phyloP scores from a whole-genome alignment of 129 eudicot species.

The Flaveria robusta region DNA sequence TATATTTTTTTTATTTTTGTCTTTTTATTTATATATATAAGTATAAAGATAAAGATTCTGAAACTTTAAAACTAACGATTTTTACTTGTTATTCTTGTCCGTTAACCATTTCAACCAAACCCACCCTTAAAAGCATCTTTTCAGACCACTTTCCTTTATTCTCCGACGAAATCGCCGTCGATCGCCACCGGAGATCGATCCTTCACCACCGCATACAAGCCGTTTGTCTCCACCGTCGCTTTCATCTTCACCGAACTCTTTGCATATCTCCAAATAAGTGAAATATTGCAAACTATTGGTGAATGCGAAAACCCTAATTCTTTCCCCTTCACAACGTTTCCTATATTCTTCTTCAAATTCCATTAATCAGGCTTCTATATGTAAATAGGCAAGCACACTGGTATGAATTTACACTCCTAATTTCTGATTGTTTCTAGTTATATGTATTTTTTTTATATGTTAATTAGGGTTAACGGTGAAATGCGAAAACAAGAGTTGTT shows the following conservation, averaged over 20 bases:
- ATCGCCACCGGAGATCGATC: conserved; percentile 11
- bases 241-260: neutral
- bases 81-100: no score
- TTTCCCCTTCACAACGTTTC: neutral
- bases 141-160: neutral
- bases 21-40: no score
- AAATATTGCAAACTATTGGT: neutral
- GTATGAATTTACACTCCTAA: neutral
- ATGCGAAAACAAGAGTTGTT: neutral
- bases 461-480: neutral
- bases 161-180: neutral
- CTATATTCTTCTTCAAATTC: neutral
- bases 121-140: neutral
- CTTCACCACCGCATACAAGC: neutral
- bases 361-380: neutral
- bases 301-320: conserved; percentile 20
- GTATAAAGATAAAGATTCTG: no score
- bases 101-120: neutral
- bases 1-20: no score
- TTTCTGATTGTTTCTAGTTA: neutral
- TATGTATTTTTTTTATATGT: neutral
- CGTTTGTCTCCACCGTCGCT: neutral
- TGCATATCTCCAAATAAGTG: neutral
- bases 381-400: conserved; percentile 14
- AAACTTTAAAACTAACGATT: no score